These are phyloP conservation scores for Spathaspora girioi DNA, from an alignment of 805 yeast species.

Conservation along the genomic window DNA sequence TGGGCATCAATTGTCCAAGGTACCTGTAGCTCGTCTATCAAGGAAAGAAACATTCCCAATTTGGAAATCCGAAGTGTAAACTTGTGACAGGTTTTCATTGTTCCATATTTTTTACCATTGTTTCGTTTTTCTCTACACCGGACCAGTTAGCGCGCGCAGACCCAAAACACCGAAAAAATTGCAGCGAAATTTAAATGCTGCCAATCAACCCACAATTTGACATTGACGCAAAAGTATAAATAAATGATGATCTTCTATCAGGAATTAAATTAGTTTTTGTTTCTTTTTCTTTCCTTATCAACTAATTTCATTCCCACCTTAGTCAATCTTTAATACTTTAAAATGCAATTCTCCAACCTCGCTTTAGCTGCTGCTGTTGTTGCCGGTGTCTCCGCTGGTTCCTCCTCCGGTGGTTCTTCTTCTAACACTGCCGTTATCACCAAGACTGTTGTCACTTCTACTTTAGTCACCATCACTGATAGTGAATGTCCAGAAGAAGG, in stretches of 20 bases:
- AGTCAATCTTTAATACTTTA: slow-evolving; percentile 31
- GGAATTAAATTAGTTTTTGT: neutral
- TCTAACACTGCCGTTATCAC: slow-evolving; percentile 32
- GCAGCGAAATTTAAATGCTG: neutral
- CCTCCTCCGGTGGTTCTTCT: slow-evolving; percentile 27
- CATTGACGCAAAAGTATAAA: slow-evolving; percentile 7
- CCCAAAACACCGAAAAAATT: neutral
- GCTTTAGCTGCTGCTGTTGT: slow-evolving; percentile 34
- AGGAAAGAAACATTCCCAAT: neutral
- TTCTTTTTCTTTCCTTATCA: neutral
- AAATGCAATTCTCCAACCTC: slow-evolving; percentile 42
- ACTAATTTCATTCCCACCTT: slow-evolving; percentile 24
- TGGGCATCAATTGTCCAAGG: neutral
- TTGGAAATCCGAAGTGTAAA: neutral
- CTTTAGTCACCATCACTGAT: slow-evolving; percentile 46
- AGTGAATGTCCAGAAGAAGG: slow-evolving; percentile 37
- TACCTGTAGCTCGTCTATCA: neutral
- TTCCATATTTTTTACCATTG: neutral
- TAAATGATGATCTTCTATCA: neutral
- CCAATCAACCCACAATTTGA: neutral
- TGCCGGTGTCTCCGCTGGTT: slow-evolving; percentile 22
- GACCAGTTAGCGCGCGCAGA: neutral
- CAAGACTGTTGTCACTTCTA: slow-evolving; percentile 27
- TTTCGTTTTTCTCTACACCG: neutral
- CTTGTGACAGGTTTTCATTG: neutral